Evolutionary conservation across 1,284 basidiomycete genomes (phyloP).

Genomic region (Melanopsichium pennsylvanicum): DNA sequence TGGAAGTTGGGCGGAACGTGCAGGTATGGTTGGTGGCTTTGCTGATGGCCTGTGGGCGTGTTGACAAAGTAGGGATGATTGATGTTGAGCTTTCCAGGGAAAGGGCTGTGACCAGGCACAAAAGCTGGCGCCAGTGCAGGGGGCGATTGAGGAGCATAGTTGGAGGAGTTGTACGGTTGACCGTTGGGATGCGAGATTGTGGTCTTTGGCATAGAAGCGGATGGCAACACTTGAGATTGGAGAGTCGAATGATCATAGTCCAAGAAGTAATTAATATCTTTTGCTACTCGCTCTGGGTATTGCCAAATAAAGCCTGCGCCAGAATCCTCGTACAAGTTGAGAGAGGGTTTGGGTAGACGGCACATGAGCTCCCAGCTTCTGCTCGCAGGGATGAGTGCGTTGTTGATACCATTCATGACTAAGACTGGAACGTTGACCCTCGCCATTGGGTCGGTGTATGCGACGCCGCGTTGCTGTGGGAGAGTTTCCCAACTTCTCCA

Average conservation of each 20-base stretch:
- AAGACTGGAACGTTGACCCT: constrained; percentile 34
- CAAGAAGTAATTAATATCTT: constrained; percentile 36
- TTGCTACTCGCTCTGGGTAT: constrained; percentile 31
- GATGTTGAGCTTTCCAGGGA: constrained; percentile 6
- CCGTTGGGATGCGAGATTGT: background rate
- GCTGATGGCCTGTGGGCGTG: constrained; percentile 9
- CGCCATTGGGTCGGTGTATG: constrained; percentile 32
- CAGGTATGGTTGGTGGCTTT: constrained; percentile 10
- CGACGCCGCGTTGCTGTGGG: constrained; percentile 22
- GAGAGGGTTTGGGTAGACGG: constrained; percentile 20
- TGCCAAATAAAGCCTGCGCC: constrained; percentile 38
- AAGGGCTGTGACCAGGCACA: background rate
- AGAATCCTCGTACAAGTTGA: constrained; percentile 31
- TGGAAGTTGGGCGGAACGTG: constrained; percentile 9
- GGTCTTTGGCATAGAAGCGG: constrained; percentile 22
- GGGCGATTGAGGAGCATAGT: background rate
- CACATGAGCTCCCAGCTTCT: constrained; percentile 43
- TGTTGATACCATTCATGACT: constrained; percentile 38
- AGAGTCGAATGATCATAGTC: constrained; percentile 28
- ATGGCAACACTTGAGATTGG: constrained; percentile 27
- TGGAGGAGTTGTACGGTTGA: background rate
- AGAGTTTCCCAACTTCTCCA: constrained; percentile 40
- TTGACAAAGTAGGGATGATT: constrained; percentile 22
- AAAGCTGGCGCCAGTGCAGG: background rate
- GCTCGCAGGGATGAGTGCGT: constrained; percentile 34